Evolutionary conservation across 257 asterid species (phyloP), one percentile per base, ranked within the genome.

Genomic region (Solanum chilense): DNA sequence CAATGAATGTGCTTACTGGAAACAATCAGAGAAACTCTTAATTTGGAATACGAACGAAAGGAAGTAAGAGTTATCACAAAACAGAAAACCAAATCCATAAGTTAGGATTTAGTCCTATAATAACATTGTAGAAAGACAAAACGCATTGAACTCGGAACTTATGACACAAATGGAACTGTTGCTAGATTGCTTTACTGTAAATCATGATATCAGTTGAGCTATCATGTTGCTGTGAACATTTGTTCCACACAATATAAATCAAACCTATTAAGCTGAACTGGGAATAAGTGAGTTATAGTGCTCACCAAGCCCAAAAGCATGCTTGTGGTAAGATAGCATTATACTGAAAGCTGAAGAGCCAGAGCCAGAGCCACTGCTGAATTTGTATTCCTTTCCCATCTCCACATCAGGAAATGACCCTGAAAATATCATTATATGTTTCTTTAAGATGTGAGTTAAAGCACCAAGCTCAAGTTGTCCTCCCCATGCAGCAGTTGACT

Each of bases 271-370:
- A 23, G 84, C 83, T 60, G 90, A 77, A 85, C 82, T 85, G 47
- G 98, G 99, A 73, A 96, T 91, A 10, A 97, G 92, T 1, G 99
- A 97, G 90, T 97, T 96, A 85, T 96, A 97, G 90, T 97, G 99
- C 99, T 97, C 98, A 18, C 99, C 98, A 8, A 97, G 98, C 84
- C 99, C 99, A 89, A 94, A 97, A 39, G 99, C 99, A 89, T 96
- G 98, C 91, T 88, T 90, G 89, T 97, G 99, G 91, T 93, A 96
- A 7, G 99, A 97, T 16, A 97, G 89, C 94, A 90, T 91, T 42
- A 97, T 91, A 87, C 94, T 95, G 12, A 94, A 83, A 62, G 66
- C 44, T 18, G 90, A 83, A 25, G 89, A 87, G 83, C 91, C 87
- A 37, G 85, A 23, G 41, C 85, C 91, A 44, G 86, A n/a, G 29